Evolutionary conservation across 106 monocot species (phyloP).

Genomic region (Dactylorhiza incarnata): DNA sequence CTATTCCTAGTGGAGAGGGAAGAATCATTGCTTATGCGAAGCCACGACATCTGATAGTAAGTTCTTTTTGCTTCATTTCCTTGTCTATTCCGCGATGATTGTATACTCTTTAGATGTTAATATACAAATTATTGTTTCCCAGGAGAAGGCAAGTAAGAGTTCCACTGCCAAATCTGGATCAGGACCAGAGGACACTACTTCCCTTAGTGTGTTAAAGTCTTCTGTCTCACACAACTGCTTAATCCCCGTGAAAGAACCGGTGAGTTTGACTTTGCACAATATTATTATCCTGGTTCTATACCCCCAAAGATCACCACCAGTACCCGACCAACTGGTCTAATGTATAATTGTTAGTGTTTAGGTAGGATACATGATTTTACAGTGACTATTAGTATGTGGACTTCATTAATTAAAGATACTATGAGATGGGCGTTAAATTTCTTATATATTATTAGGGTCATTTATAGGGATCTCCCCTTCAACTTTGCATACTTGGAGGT

Average conservation of each 20-base stretch:
- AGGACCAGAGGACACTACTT: conserved; percentile 38
- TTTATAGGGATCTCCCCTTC: too few species aligned
- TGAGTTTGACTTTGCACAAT: conserved; percentile 7
- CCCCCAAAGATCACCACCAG: not conserved
- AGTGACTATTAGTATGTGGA: not conserved
- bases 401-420: not conserved
- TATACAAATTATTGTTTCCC: conserved; percentile 2
- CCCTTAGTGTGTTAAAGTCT: conserved; percentile 16
- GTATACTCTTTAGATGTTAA: not conserved
- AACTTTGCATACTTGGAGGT: too few species aligned
- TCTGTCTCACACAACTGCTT: conserved; percentile 17
- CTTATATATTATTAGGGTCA: not conserved
- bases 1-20: conserved; percentile 43
- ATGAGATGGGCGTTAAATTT: not conserved
- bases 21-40: conserved; percentile 66
- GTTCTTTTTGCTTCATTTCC: conserved; percentile 2
- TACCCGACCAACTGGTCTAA: not conserved
- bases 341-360: not conserved
- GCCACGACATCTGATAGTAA: conserved; percentile 27
- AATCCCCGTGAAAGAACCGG: conserved; percentile 48
- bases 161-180: conserved; percentile 49
- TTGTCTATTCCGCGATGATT: not conserved
- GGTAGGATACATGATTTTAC: not conserved
- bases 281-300: not conserved
- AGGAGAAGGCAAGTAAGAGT: conserved; percentile 43